Evolutionary conservation across 805 yeast genomes (phyloP), one percentile per base, ranked within the genome.

Genomic region (Wickerhamomyces canadensis): DNA sequence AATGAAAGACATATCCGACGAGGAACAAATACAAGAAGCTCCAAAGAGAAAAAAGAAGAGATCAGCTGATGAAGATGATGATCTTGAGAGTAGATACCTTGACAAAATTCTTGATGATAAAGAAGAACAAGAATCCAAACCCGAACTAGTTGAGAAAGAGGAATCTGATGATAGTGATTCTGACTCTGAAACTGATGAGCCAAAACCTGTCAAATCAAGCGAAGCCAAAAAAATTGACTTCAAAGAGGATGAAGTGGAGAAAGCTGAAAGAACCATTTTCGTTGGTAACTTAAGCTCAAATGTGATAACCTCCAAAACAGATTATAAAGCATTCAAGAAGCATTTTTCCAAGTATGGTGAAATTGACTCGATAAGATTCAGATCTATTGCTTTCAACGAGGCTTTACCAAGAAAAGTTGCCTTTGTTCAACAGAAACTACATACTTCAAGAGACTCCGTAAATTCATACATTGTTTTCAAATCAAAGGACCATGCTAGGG

Each of bases 331-430:
- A 36, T 81, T 91, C 61, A 84, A 84, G 58, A 67, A 66, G 44
- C 61, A 73, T n/a, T 84, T 91, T 48, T 40, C 50, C 5, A 36
- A 55, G 27, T 44, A 40, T 38, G 65, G 65, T 34, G 40, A 40
- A 17, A 67, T 91, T 34, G 80, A 77, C 33, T 84, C 96, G 11
- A 70, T 88, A 35, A 73, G 99, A 59, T 93, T 88, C 68, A 75
- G 99, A 62, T 88, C 97, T 3, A 82, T 93, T 47, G 85, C 96
- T 3, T 86, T 89, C 46, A 78, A 82, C 38, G 94, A 88, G 54
- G 79, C 84, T 24, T 68, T 88, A 34, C 98, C 98, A 37, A 76
- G 97, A 57, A 91, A 88, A 55, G 88, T 85, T 26, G 98, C 98
- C 0, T 87, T 80, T 56, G 81, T 84, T 42, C 75, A 80, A 51